phyloP scores from a whole-genome alignment of 2,329 filamentous ascomycete species.

The Anthostomella pinea region DNA sequence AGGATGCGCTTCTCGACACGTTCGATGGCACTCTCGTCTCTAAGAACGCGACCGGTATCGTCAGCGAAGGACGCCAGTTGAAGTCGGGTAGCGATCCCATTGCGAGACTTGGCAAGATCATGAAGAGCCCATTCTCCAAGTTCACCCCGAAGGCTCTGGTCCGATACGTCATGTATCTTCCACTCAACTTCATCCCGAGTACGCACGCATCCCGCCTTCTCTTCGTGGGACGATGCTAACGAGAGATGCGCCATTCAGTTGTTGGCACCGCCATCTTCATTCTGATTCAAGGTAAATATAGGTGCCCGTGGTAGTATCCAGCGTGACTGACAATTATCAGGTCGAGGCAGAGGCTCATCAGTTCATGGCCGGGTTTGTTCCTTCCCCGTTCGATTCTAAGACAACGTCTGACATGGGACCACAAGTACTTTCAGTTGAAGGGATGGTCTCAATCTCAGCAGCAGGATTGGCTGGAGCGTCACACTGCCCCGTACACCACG shows the following conservation, averaged over 20 bases:
- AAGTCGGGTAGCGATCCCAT: conserved; percentile 59
- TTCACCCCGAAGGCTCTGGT: conserved; percentile 64
- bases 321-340: conserved; percentile 29
- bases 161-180: conserved; percentile 79
- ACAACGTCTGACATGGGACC: conserved; percentile 46
- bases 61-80: conserved; percentile 72
- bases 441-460: conserved; percentile 67
- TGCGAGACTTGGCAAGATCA: conserved; percentile 52
- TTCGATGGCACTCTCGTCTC: conserved; percentile 73
- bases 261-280: conserved; percentile 83
- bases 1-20: conserved; percentile 80
- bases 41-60: conserved; percentile 54
- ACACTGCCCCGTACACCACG: conserved; percentile 77
- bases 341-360: conserved; percentile 44
- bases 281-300: conserved; percentile 62
- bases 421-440: conserved; percentile 90
- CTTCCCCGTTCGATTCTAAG: conserved; percentile 3
- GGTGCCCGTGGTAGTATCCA: neutral
- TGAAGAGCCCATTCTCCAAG: conserved; percentile 56
- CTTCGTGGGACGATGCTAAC: neutral
- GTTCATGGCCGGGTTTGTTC: conserved; percentile 56
- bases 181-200: conserved; percentile 84
- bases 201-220: conserved; percentile 10
- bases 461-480: conserved; percentile 65
- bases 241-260: conserved; percentile 39